Base-by-base conservation (phyloP, 345 rosid genomes). In the Citrus australasica region DNA sequence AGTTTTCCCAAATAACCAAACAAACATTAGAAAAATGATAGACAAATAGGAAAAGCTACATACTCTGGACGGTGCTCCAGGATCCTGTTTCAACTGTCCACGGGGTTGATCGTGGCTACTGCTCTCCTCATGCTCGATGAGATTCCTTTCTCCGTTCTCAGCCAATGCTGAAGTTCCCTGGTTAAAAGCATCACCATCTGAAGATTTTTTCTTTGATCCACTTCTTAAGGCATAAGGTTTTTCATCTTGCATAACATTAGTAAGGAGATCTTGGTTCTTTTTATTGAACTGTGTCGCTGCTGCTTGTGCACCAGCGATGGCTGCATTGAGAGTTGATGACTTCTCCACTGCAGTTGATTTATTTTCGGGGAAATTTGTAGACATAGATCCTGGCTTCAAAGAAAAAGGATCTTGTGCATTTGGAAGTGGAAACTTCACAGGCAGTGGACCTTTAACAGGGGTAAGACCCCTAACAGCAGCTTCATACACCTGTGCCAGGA, bases 301-400 rank as follows among this genome's bases (percentile, higher is more conserved):
- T 73, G 91, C 93, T 82, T 80, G 88, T 53, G 99, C 99, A 75
- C 97, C 94, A 22, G 92, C 97, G 32, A 92, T 94, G 62, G 97
- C 99, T 68, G 89, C 89, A 78, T 69, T 62, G 37, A 94, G 97
- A 82, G 81, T 88, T 1, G 87, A 86, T 70, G 90, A 86, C 55
- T 87, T 79, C 65, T 83, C 90, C 61, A 64, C 79, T 68, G 68
- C 78, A n/a, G 82, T 42, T 64, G 82, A 38, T 83, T 86, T 84
- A 61, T 79, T 83, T 69, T 81, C 78, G 7, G 79, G 70, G 35
- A 28, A 58, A 32, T 25, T 73, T 9, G 16, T 71, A 13, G 82
- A 80, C 63, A 95, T 35, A 40, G 97, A 92, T 61, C 97, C 97
- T 0, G 98, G 97, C 82, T 87, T 91, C 75, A 95, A 87, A 3